These are phyloP conservation scores for Pseudogymnoascus sp. DNA, from an alignment of 2,329 filamentous ascomycete genomes.

Conservation along the genomic window DNA sequence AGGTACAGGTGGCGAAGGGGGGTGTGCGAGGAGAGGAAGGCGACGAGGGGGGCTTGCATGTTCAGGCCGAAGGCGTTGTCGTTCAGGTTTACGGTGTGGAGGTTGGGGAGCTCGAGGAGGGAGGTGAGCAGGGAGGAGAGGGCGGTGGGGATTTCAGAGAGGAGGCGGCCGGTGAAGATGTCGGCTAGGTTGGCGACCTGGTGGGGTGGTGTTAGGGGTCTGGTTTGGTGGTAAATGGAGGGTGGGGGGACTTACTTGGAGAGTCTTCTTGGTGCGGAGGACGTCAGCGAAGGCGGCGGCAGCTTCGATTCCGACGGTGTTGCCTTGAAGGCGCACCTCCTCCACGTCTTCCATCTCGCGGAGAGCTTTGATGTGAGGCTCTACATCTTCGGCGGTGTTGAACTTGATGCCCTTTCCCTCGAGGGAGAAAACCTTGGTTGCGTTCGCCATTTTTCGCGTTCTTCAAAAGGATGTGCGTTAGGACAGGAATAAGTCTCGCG, in stretches of 20 bases:
- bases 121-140: slow-evolving; percentile 78
- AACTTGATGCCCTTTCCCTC: slow-evolving; percentile 91
- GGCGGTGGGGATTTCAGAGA: slow-evolving; percentile 88
- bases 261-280: slow-evolving; percentile 72
- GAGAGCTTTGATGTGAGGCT: slow-evolving; percentile 72
- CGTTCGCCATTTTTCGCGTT: slow-evolving; percentile 38
- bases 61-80: slow-evolving; percentile 98
- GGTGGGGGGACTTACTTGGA: slow-evolving; percentile 50
- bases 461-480: not conserved
- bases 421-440: slow-evolving; percentile 71
- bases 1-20: slow-evolving; percentile 91
- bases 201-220: not conserved
- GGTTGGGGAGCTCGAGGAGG: slow-evolving; percentile 74
- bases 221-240: slow-evolving; percentile 9
- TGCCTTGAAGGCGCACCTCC: slow-evolving; percentile 79
- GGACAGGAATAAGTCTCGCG: not conserved
- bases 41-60: slow-evolving; percentile 84
- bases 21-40: slow-evolving; percentile 80
- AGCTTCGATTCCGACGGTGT: slow-evolving; percentile 85
- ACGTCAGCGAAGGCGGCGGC: slow-evolving; percentile 79
- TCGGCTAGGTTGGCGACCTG: slow-evolving; percentile 84
- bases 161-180: slow-evolving; percentile 91
- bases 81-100: slow-evolving; percentile 89
- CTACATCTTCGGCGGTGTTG: slow-evolving; percentile 77
- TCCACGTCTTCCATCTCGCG: slow-evolving; percentile 65